Percentiles rank a stretch among this genome's conserved stretches.
Conservation (phyloP, 2,329 filamentous ascomycete genomes). For the Verticillium isaacii region DNA sequence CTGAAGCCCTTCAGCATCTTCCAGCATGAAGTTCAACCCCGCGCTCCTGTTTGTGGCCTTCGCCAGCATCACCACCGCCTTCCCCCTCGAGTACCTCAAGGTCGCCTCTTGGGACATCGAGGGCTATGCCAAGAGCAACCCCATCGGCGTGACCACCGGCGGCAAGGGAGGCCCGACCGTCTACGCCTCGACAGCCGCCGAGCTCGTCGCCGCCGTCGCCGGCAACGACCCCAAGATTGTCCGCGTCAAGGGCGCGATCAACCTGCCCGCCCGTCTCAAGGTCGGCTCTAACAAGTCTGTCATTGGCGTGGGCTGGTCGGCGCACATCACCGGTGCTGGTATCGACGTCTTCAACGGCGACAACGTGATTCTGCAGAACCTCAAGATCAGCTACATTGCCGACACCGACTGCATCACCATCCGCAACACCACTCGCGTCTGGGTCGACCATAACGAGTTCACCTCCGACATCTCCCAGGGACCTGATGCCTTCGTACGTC, state of each 20-base stretch:
- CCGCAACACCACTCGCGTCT: conserved; percentile 38
- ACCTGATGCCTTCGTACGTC: conserved; percentile 28
- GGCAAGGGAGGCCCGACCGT: conserved; percentile 42
- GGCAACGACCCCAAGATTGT: conserved; percentile 36
- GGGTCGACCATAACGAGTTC: conserved; percentile 45
- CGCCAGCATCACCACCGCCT: conserved; percentile 3
- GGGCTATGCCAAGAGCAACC: conserved; percentile 23
- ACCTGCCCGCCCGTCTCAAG: conserved; percentile 32
- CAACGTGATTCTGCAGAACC: conserved; percentile 36
- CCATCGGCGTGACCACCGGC: conserved; percentile 31
- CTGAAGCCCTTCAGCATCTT: not conserved
- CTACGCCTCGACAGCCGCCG: conserved; percentile 34
- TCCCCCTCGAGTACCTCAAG: conserved; percentile 17
- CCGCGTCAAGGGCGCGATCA: conserved; percentile 35
- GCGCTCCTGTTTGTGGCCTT: conserved; percentile 3
- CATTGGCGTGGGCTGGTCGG: conserved; percentile 28
- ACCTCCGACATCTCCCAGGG: conserved; percentile 32
- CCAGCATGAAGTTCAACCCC: conserved; percentile 7
- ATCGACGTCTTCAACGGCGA: conserved; percentile 27
- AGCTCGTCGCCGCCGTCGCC: conserved; percentile 37
- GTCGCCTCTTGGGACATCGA: conserved; percentile 18
- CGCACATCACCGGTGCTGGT: conserved; percentile 29
- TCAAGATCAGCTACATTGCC: conserved; percentile 27
- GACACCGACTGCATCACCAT: conserved; percentile 38
- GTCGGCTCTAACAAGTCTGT: conserved; percentile 41